These are phyloP conservation scores for Pholiota microspora DNA, from an alignment of 768 basidiomycete species.

Conservation along the genomic window DNA sequence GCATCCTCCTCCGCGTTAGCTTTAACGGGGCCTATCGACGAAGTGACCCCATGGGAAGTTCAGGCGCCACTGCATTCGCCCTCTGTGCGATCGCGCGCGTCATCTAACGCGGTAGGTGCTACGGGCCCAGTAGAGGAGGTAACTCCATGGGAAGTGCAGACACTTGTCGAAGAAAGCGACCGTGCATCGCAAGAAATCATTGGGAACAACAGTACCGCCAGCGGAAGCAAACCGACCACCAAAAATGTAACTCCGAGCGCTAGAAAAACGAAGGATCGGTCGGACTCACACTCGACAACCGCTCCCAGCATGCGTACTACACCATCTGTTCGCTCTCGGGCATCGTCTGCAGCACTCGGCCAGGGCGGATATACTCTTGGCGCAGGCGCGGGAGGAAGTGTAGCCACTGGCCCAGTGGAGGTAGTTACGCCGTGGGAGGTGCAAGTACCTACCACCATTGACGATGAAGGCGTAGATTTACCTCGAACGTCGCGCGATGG, in stretches of 20 bases:
- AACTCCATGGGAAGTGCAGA: slow-evolving; percentile 9
- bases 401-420: slow-evolving; percentile 16
- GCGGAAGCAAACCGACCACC: not conserved
- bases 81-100: not conserved
- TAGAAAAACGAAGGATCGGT: not conserved
- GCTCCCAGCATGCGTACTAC: not conserved
- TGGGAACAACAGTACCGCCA: not conserved
- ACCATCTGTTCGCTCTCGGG: not conserved
- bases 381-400: not conserved
- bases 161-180: not conserved
- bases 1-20: not conserved
- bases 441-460: not conserved
- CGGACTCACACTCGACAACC: not conserved
- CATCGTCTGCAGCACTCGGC: not conserved
- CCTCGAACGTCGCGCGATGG: not conserved
- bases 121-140: slow-evolving; percentile 20
- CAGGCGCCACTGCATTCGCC: not conserved
- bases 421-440: slow-evolving; percentile 15
- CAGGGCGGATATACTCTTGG: not conserved
- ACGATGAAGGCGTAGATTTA: not conserved
- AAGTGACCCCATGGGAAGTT: slow-evolving; percentile 13
- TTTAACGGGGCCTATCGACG: slow-evolving; percentile 10
- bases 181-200: not conserved
- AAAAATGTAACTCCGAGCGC: not conserved
- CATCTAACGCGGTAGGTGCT: not conserved